Evolutionary conservation across 2,329 filamentous ascomycete genomes (phyloP).

Genomic region (Aspergillus candidus): DNA sequence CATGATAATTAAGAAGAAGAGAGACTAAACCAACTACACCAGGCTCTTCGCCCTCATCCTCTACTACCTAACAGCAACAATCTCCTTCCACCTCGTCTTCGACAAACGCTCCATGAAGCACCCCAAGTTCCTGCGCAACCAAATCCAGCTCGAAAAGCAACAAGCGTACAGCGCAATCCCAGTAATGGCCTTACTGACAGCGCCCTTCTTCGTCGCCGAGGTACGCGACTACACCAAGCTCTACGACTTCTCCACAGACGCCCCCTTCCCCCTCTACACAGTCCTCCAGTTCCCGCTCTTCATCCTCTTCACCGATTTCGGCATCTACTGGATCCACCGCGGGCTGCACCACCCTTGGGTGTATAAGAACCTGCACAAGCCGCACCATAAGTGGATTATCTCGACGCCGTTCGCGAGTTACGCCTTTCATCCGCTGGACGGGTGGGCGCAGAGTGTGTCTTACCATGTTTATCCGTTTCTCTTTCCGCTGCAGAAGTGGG

Average conservation of each 20-base stretch:
- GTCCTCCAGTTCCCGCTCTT: constrained; percentile 79
- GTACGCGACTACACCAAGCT: constrained; percentile 78
- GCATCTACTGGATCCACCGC: constrained; percentile 87
- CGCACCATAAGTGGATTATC: constrained; percentile 99
- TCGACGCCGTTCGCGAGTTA: constrained; percentile 87
- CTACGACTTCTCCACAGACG: constrained; percentile 69
- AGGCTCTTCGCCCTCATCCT: constrained; percentile 7
- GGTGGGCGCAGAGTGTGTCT: constrained; percentile 77
- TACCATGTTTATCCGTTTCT: constrained; percentile 91
- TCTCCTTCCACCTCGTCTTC: constrained; percentile 59
- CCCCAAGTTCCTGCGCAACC: constrained; percentile 89
- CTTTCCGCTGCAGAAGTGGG: constrained; percentile 85
- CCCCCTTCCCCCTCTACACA: constrained; percentile 70
- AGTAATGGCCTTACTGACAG: constrained; percentile 72
- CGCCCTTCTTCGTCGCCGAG: constrained; percentile 74
- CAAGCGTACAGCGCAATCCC: constrained; percentile 72
- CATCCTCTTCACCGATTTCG: constrained; percentile 77
- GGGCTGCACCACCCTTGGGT: constrained; percentile 69
- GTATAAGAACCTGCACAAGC: constrained; percentile 89
- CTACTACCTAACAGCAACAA: constrained; percentile 5
- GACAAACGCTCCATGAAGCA: constrained; percentile 83
- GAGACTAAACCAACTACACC: background rate
- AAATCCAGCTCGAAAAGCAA: constrained; percentile 75
- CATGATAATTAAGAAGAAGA: background rate
- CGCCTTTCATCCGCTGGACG: constrained; percentile 90